A percentile compares a stretch with the other conserved stretches of the same genome.
phyloP scores from a whole-genome alignment of 345 rosid species.

The Anastatica hierochuntica region DNA sequence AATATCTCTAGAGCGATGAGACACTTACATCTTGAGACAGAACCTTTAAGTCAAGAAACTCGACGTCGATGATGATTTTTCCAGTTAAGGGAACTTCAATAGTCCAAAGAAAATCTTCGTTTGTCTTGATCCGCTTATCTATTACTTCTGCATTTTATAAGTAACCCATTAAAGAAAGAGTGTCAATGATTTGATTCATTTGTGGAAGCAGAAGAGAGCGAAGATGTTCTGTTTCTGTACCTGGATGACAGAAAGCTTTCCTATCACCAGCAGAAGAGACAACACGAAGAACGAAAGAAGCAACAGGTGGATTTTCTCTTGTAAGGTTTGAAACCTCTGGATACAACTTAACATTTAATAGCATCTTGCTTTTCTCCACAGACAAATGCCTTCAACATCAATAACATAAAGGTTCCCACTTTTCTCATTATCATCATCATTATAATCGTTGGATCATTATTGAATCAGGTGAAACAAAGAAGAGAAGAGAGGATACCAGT shows the following conservation, averaged over 20 bases:
- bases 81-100: conserved; percentile 77
- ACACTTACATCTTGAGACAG: conserved; percentile 53
- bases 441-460: too few species aligned
- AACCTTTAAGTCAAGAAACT: conserved; percentile 74
- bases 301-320: conserved; percentile 77
- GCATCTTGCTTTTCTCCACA: conserved; percentile 71
- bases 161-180: not conserved
- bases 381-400: conserved; percentile 62
- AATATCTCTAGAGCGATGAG: too few species aligned
- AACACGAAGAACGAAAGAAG: conserved; percentile 67
- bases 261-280: conserved; percentile 65
- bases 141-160: conserved; percentile 47
- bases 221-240: too few species aligned
- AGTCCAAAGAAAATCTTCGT: conserved; percentile 75
- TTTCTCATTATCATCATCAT: conserved; percentile 5
- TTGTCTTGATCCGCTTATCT: conserved; percentile 65
- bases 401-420: not conserved
- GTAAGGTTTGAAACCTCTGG: conserved; percentile 73
- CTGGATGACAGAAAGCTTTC: conserved; percentile 71
- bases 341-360: conserved; percentile 53
- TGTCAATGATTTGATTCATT: too few species aligned
- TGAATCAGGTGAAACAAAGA: too few species aligned
- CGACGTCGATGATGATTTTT: conserved; percentile 80
- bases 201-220: too few species aligned
- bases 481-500: conserved; percentile 54